These are phyloP conservation scores for Debaryomyces robertsiae DNA, from an alignment of 1,139 yeast genomes.

Conservation along the genomic window DNA sequence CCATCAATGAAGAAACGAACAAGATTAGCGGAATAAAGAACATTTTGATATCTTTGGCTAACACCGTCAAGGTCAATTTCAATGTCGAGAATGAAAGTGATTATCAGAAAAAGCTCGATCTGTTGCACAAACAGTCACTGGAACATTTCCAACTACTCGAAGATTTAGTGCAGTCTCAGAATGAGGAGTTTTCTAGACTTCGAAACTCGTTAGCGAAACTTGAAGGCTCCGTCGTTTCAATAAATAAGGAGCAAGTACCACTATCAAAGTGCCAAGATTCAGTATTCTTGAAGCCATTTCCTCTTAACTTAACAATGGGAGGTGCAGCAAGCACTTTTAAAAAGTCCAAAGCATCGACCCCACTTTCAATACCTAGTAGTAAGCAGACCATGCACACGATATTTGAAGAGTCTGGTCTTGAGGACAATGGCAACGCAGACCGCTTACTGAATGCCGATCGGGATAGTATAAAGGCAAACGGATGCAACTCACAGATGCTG, in stretches of 20 bases:
- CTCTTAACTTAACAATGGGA: conserved; percentile 9
- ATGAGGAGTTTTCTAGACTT: conserved; percentile 8
- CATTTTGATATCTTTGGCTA: conserved; percentile 9
- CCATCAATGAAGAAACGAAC: conserved; percentile 7
- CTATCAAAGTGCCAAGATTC: not conserved
- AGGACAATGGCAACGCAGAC: not conserved
- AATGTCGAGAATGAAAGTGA: conserved; percentile 4
- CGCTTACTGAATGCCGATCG: not conserved
- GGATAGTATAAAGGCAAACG: not conserved
- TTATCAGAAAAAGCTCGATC: conserved; percentile 4
- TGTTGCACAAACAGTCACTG: conserved; percentile 2
- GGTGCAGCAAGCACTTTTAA: not conserved
- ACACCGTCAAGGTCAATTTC: conserved; percentile 9
- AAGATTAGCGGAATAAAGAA: conserved; percentile 12
- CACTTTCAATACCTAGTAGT: not conserved
- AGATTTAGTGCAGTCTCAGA: conserved; percentile 5
- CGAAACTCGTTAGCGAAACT: conserved; percentile 8
- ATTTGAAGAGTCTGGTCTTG: conserved; percentile 12
- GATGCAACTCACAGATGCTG: not conserved
- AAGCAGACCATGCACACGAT: conserved; percentile 13
- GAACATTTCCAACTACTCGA: conserved; percentile 9
- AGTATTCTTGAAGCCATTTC: conserved; percentile 13
- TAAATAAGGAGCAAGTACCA: not conserved
- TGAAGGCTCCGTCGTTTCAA: conserved; percentile 6
- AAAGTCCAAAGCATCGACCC: conserved; percentile 1